Conservation (phyloP, 2,329 filamentous ascomycete species). For the Penicillium rolfsii region DNA sequence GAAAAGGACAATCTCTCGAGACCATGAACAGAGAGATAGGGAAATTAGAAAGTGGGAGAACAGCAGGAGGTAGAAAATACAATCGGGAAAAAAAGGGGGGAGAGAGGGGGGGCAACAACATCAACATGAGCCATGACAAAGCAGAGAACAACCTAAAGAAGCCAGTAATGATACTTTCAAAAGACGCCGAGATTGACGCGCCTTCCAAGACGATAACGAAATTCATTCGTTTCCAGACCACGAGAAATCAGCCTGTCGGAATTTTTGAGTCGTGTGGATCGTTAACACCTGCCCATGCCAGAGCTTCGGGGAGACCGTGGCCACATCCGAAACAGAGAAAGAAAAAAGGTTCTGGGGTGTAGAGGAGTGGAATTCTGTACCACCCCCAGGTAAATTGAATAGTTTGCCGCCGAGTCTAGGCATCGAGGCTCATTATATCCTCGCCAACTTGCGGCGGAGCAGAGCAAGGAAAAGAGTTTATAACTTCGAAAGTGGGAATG, state of each 20-base stretch:
- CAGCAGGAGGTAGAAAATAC: conserved; percentile 17
- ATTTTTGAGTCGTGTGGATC: conserved; percentile 45
- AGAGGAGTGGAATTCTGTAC: conserved; percentile 5
- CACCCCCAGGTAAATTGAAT: conserved; percentile 19
- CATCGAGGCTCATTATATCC: conserved; percentile 15
- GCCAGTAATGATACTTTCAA: conserved; percentile 31
- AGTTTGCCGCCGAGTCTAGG: conserved; percentile 22
- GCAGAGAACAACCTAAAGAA: conserved; percentile 25
- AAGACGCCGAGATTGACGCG: conserved; percentile 37
- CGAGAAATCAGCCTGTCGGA: conserved; percentile 37
- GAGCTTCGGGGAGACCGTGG: conserved; percentile 30
- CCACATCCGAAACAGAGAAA: conserved; percentile 24
- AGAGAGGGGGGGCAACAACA: background rate
- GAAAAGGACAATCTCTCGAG: conserved; percentile 6
- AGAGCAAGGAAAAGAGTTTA: conserved; percentile 20
- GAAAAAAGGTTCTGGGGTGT: conserved; percentile 10
- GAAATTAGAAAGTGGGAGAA: conserved; percentile 13
- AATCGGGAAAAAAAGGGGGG: conserved; percentile 19
- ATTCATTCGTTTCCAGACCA: conserved; percentile 34
- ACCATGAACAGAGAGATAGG: conserved; percentile 19
- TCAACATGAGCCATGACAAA: conserved; percentile 30
- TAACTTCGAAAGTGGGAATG: conserved; percentile 10
- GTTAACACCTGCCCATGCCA: conserved; percentile 47
- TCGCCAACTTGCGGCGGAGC: conserved; percentile 14
- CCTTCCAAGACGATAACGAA: conserved; percentile 32